These are phyloP conservation scores for Kandelia obovata DNA, from an alignment of 345 rosid species.

Conservation along the genomic window DNA sequence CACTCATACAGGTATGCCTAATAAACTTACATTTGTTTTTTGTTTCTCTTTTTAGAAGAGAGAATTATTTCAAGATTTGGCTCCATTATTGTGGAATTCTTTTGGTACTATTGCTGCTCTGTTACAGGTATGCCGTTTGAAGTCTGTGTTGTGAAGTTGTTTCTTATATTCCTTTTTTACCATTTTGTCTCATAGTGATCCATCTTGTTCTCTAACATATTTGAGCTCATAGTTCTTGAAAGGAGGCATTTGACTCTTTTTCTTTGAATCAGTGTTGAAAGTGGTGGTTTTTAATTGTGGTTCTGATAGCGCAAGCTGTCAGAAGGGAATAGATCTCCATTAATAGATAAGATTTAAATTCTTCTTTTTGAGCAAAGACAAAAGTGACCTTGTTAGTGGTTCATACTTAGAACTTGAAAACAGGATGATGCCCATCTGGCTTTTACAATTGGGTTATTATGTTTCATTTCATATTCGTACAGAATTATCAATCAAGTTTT, in stretches of 20 bases:
- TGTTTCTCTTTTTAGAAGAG: slow-evolving; percentile 56
- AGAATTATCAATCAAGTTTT: neutral
- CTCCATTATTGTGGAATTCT: slow-evolving; percentile 86
- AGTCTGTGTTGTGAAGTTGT: neutral
- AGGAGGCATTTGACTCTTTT: neutral
- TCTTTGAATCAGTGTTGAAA: neutral
- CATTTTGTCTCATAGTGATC: neutral
- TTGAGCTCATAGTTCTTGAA: no score
- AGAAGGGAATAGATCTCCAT: no score
- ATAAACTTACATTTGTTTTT: slow-evolving; percentile 30
- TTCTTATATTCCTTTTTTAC: neutral
- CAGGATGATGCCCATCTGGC: no score
- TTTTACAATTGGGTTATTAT: neutral
- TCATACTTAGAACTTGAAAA: no score
- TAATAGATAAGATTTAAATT: no score
- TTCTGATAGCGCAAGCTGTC: no score
- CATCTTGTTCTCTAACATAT: neutral
- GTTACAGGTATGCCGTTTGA: slow-evolving; percentile 54
- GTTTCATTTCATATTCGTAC: neutral
- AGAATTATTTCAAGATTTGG: slow-evolving; percentile 95
- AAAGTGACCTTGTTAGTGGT: no score
- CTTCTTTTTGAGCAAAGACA: no score
- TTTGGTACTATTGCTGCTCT: slow-evolving; percentile 78
- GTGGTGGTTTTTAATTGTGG: neutral
- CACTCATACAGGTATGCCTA: slow-evolving; percentile 35